These are phyloP conservation scores for Dissophora globulifera DNA, from an alignment of 192 early-diverging fungal genomes.

Conservation along the genomic window DNA sequence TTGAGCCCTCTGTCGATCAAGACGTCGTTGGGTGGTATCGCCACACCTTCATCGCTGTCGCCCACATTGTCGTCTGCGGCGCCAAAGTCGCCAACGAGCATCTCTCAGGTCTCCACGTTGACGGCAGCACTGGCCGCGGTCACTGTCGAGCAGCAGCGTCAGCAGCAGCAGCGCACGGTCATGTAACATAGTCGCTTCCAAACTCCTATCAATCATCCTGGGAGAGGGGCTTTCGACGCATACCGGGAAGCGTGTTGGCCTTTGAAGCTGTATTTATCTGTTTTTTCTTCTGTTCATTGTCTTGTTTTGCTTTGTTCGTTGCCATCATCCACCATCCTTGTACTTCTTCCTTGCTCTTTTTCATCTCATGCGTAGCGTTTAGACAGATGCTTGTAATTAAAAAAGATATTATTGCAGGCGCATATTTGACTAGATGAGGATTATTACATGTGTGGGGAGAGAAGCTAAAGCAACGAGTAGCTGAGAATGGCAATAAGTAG, in stretches of 20 bases:
- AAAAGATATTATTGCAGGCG: no score
- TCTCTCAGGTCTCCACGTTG: constrained; percentile 39
- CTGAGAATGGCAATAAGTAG: no score
- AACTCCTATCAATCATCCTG: no score
- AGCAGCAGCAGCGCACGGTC: constrained; percentile 12
- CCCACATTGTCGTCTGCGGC: constrained; percentile 18
- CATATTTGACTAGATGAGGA: no score
- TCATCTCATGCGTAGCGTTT: not conserved
- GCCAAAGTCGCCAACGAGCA: constrained; percentile 23
- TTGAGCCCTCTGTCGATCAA: constrained; percentile 36
- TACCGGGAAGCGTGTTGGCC: no score
- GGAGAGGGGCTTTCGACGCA: no score
- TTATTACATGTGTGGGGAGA: no score
- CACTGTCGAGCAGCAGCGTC: constrained; percentile 43
- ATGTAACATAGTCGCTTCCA: constrained; percentile 1
- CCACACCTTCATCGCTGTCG: constrained; percentile 34
- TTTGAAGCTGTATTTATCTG: not conserved
- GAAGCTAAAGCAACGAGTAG: no score
- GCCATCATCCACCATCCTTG: no score
- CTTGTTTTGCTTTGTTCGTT: not conserved
- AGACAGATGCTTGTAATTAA: no score
- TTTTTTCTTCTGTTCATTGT: constrained; percentile 1
- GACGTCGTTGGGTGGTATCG: constrained; percentile 5
- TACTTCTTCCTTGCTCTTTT: no score
- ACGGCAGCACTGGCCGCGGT: constrained; percentile 48